phyloP scores from a whole-genome alignment of 257 asterid genomes.

The Scutellaria galericulata region DNA sequence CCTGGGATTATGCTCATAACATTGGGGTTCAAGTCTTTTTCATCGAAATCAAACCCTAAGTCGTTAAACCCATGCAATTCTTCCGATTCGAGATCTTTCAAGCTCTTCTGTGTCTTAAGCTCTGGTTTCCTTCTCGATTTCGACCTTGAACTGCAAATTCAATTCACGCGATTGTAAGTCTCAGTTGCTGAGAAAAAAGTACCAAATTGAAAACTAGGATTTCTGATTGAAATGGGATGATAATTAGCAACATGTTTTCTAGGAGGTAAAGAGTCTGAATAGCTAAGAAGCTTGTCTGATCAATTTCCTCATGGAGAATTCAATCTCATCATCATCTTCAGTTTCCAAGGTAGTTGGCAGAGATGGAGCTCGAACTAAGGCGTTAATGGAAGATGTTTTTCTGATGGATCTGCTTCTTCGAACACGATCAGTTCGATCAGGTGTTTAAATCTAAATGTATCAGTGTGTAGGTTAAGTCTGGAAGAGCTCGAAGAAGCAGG shows the following conservation, averaged over 20 bases:
- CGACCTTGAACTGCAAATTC: constrained; percentile 50
- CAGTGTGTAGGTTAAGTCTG: no score
- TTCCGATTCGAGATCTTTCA: constrained; percentile 41
- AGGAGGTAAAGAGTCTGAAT: constrained; percentile 44
- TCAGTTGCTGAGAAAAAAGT: neutral
- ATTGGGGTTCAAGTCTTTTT: constrained; percentile 29
- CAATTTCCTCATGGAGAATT: constrained; percentile 62
- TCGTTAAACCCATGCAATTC: constrained; percentile 52
- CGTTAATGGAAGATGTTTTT: constrained; percentile 6
- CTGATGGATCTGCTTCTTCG: constrained; percentile 37
- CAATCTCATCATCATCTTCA: constrained; percentile 48
- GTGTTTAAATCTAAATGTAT: neutral
- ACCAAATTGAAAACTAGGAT: neutral
- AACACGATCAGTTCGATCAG: neutral
- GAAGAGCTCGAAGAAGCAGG: no score
- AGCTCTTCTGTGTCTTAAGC: constrained; percentile 39
- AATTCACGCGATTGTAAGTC: neutral
- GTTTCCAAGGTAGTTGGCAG: constrained; percentile 46
- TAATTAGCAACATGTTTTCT: constrained; percentile 32
- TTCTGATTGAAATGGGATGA: neutral
- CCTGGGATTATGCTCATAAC: constrained; percentile 28
- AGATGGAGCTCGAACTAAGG: constrained; percentile 55
- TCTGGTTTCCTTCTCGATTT: constrained; percentile 46
- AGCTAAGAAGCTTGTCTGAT: constrained; percentile 72
- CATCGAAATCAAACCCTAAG: constrained; percentile 45